These are phyloP conservation scores for Peribolospora kevripleyi DNA, from an alignment of 768 basidiomycete genomes.

Conservation along the genomic window DNA sequence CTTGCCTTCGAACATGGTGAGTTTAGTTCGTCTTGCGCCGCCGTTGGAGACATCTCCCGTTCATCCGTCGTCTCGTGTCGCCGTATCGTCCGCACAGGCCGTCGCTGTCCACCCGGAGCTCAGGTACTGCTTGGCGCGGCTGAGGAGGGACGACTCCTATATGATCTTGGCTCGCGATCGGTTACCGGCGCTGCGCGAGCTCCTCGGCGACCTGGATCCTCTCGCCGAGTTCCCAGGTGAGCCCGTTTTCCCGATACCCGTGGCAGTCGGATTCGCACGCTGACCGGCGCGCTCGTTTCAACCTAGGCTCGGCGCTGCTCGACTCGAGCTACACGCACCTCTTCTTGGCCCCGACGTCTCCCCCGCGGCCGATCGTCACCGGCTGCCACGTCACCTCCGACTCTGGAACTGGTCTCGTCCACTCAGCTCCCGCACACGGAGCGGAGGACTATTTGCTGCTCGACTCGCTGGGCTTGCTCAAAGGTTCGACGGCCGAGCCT, in stretches of 20 bases:
- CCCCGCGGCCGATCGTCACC: conserved; percentile 30
- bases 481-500: neutral
- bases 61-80: neutral
- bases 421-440: conserved; percentile 86
- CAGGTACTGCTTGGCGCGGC: conserved; percentile 33
- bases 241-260: neutral
- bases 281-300: neutral
- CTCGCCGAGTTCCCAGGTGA: conserved; percentile 17
- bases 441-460: conserved; percentile 57
- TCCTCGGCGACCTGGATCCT: conserved; percentile 17
- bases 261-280: no score
- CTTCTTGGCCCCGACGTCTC: conserved; percentile 25
- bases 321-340: conserved; percentile 36
- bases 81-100: conserved; percentile 29
- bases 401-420: conserved; percentile 87
- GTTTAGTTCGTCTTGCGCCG: conserved; percentile 7
- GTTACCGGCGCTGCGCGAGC: conserved; percentile 15
- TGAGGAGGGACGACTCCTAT: conserved; percentile 8
- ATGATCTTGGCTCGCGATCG: conserved; percentile 22
- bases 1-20: conserved; percentile 76
- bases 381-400: conserved; percentile 56
- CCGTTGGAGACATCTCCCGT: neutral
- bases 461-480: neutral
- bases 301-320: conserved; percentile 31
- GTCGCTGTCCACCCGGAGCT: conserved; percentile 61